Conservation (phyloP, 345 rosid species). For the Murraya koenigii region DNA sequence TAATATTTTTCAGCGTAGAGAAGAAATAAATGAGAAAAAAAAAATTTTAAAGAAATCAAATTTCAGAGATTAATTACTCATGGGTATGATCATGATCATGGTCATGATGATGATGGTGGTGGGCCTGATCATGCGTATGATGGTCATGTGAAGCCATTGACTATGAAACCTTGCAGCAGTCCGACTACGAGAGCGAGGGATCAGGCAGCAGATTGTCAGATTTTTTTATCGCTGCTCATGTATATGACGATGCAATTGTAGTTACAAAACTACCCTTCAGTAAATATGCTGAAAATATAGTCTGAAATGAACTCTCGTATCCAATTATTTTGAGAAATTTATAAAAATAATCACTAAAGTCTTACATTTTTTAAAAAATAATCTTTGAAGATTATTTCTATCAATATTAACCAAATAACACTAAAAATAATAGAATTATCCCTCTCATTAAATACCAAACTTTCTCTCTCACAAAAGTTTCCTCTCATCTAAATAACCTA, state of each 20-base stretch:
- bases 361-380: too few relatives aligned
- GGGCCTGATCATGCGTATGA: slow-evolving; percentile 16
- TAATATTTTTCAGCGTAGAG: background rate
- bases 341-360: too few relatives aligned
- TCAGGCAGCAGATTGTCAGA: background rate
- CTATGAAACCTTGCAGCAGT: background rate
- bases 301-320: too few relatives aligned
- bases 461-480: too few relatives aligned
- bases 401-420: too few relatives aligned
- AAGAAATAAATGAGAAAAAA: background rate
- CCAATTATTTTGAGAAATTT: too few relatives aligned
- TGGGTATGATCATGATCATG: slow-evolving; percentile 26
- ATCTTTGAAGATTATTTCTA: too few relatives aligned
- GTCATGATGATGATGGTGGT: slow-evolving; percentile 22
- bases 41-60: background rate
- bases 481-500: too few relatives aligned
- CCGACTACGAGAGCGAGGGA: background rate
- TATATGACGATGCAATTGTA: background rate
- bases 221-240: background rate
- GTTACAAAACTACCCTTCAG: background rate
- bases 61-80: slow-evolving; percentile 20
- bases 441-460: too few relatives aligned
- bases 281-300: background rate
- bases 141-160: slow-evolving; percentile 26
- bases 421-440: too few relatives aligned